A percentile compares a stretch with the other conserved stretches of the same genome.
These are phyloP conservation scores for Serendipita sp. DNA, from an alignment of 768 basidiomycete genomes.

Conservation along the genomic window DNA sequence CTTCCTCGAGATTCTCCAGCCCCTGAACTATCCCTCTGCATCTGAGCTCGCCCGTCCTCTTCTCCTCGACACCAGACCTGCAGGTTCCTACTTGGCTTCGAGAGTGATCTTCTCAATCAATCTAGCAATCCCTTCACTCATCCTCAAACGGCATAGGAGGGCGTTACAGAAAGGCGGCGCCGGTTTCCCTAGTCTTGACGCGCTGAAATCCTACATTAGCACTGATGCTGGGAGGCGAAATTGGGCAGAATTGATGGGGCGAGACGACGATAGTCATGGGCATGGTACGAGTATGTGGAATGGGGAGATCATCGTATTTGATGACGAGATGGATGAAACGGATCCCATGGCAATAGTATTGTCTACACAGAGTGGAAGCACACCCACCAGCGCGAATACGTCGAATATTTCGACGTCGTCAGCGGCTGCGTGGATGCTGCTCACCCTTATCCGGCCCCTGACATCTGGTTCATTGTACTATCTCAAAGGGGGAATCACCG, in stretches of 20 bases:
- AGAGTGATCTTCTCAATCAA: conserved; percentile 63
- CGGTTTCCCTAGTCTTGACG: conserved; percentile 48
- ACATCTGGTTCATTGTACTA: conserved; percentile 30
- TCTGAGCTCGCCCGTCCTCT: conserved; percentile 42
- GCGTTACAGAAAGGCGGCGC: conserved; percentile 29
- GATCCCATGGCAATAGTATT: conserved; percentile 22
- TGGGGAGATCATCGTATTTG: conserved; percentile 60
- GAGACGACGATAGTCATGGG: conserved; percentile 12
- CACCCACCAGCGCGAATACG: not conserved
- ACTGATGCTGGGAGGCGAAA: conserved; percentile 53
- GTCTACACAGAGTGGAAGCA: not conserved
- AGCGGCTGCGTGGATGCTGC: conserved; percentile 52
- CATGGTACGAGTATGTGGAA: conserved; percentile 38
- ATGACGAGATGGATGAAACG: conserved; percentile 58
- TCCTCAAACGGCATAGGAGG: conserved; percentile 71
- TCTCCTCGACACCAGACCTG: conserved; percentile 69
- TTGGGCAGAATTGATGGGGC: conserved; percentile 49
- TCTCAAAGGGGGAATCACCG: conserved; percentile 54
- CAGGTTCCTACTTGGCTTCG: conserved; percentile 43
- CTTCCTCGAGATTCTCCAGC: conserved; percentile 7
- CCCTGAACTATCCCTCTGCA: conserved; percentile 29
- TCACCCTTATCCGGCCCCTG: conserved; percentile 46
- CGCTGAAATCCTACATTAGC: conserved; percentile 67
- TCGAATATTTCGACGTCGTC: conserved; percentile 26
- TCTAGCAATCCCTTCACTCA: conserved; percentile 77